Conservation (phyloP, 1,139 yeast genomes). For the Lodderomyces parapsilosis region DNA sequence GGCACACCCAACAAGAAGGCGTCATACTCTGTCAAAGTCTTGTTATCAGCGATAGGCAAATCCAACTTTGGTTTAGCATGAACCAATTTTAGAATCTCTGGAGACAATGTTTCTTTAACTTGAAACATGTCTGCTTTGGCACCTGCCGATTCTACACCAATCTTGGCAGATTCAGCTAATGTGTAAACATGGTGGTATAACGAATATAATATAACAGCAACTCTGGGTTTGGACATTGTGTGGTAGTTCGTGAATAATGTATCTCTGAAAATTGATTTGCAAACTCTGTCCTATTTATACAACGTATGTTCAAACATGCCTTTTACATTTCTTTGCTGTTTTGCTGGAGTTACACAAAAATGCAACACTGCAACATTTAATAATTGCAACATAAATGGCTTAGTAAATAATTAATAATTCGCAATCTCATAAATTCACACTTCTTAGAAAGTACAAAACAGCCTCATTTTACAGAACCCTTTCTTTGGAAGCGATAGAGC, state of each 20-base stretch:
- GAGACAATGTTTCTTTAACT: conserved; percentile 24
- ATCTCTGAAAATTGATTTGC: no score
- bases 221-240: conserved; percentile 7
- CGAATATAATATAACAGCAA: conserved; percentile 39
- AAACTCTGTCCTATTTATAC: no score
- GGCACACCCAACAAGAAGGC: conserved; percentile 41
- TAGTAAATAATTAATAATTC: background rate
- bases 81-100: conserved; percentile 37
- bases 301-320: background rate
- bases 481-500: no score
- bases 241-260: no score
- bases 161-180: conserved; percentile 33
- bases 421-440: background rate
- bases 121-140: conserved; percentile 38
- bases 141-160: conserved; percentile 39
- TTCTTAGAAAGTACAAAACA: no score
- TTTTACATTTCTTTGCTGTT: background rate
- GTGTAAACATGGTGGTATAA: conserved; percentile 36
- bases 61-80: conserved; percentile 32
- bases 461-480: no score
- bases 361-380: background rate
- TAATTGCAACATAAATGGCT: background rate
- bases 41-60: conserved; percentile 32
- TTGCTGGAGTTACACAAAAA: background rate
- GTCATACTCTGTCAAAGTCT: conserved; percentile 33